phyloP scores from a whole-genome alignment of 192 early-diverging fungal species.

The Lunasporangiospora selenospora region DNA sequence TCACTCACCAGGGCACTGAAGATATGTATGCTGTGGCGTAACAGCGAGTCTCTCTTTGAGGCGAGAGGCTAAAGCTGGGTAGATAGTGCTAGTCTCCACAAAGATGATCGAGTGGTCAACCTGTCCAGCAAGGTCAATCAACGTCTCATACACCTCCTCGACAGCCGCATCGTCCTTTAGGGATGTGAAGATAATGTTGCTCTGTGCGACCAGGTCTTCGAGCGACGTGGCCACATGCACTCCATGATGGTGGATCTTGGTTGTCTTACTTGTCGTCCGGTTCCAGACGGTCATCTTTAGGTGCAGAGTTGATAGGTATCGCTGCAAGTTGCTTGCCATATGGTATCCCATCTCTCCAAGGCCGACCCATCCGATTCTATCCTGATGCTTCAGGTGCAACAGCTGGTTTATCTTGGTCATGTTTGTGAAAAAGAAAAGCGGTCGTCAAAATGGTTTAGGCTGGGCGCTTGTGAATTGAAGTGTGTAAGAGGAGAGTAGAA shows the following conservation, averaged over 20 bases:
- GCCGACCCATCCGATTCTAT: conserved; percentile 45
- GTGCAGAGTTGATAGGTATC: conserved; percentile 47
- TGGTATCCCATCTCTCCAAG: conserved; percentile 42
- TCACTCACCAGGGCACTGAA: conserved; percentile 62
- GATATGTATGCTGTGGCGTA: conserved; percentile 25
- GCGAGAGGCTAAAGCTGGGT: conserved; percentile 48
- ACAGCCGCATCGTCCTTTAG: conserved; percentile 67
- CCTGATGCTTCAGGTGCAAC: conserved; percentile 40
- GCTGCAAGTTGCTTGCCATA: conserved; percentile 69
- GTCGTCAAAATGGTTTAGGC: too few relatives aligned
- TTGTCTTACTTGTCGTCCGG: conserved; percentile 59
- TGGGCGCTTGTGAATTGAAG: too few relatives aligned
- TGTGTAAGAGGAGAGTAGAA: too few relatives aligned
- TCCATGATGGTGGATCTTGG: conserved; percentile 50
- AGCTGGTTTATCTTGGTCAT: conserved; percentile 13
- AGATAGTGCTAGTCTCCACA: conserved; percentile 70
- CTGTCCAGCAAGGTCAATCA: conserved; percentile 48
- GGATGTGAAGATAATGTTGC: conserved; percentile 69
- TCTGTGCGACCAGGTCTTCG: conserved; percentile 49
- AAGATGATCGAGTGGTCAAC: conserved; percentile 54
- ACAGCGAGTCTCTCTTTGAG: conserved; percentile 39
- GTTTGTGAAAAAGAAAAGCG: too few relatives aligned
- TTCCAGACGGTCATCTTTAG: conserved; percentile 68
- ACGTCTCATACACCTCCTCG: conserved; percentile 48
- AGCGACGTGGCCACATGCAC: conserved; percentile 49